These are phyloP conservation scores for Aegilops tauschii DNA, from an alignment of 176 grass and related monocot species.

Conservation along the genomic window DNA sequence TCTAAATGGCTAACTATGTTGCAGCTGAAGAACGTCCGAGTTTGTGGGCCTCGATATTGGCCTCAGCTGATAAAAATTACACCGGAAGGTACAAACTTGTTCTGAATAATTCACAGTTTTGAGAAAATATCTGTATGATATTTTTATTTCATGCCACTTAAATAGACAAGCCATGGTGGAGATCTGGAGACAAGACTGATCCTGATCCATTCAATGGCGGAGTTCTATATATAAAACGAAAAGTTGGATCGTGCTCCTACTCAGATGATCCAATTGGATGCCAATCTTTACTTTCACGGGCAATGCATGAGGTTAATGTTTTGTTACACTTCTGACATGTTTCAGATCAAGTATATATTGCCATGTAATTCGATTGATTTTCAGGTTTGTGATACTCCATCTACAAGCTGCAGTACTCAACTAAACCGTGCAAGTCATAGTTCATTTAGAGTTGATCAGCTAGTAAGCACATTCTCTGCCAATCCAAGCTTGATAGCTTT, in stretches of 20 bases:
- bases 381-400: slow-evolving; percentile 66
- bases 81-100: slow-evolving; percentile 71
- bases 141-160: slow-evolving; percentile 14
- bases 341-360: neutral
- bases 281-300: slow-evolving; percentile 91
- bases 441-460: slow-evolving; percentile 73
- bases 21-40: slow-evolving; percentile 82
- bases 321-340: slow-evolving; percentile 17
- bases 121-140: slow-evolving; percentile 22
- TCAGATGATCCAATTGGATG: slow-evolving; percentile 93
- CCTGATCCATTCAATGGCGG: slow-evolving; percentile 87
- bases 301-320: slow-evolving; percentile 88
- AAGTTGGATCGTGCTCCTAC: slow-evolving; percentile 98
- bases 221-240: slow-evolving; percentile 89
- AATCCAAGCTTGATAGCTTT: slow-evolving; percentile 98
- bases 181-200: slow-evolving; percentile 69
- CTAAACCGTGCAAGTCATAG: slow-evolving; percentile 29
- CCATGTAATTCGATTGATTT: slow-evolving; percentile 28
- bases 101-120: slow-evolving; percentile 3
- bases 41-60: slow-evolving; percentile 99
- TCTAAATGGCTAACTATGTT: slow-evolving; percentile 33
- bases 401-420: slow-evolving; percentile 28
- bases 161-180: slow-evolving; percentile 93
- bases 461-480: slow-evolving; percentile 89
- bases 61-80: slow-evolving; percentile 71